Conservation (phyloP, 1,284 basidiomycete species). For the Sphaerobolus stellatus region DNA sequence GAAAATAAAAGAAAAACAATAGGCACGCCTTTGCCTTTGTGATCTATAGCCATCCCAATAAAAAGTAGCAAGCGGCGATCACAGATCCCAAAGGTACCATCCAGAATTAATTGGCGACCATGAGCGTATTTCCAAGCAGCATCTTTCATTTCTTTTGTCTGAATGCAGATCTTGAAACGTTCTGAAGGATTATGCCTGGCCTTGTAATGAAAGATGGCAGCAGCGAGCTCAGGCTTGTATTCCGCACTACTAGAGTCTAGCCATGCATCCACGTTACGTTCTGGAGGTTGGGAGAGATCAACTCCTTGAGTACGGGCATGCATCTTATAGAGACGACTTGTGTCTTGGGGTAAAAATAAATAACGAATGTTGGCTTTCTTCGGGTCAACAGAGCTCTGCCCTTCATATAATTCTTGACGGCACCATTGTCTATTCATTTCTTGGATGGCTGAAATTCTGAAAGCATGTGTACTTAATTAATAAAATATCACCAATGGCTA, state of each 20-base stretch:
- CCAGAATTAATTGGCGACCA: constrained; percentile 32
- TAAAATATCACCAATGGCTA: neutral
- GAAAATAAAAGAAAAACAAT: constrained; percentile 39
- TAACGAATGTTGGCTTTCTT: constrained; percentile 13
- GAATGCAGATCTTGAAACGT: constrained; percentile 29
- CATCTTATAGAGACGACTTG: constrained; percentile 21
- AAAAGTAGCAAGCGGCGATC: constrained; percentile 32
- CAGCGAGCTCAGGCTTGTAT: constrained; percentile 23
- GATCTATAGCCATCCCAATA: constrained; percentile 36
- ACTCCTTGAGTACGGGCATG: constrained; percentile 21
- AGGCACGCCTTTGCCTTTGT: constrained; percentile 27
- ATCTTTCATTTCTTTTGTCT: constrained; percentile 34
- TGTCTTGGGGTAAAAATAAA: constrained; percentile 20
- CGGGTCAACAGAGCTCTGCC: constrained; percentile 15
- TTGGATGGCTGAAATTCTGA: constrained; percentile 18
- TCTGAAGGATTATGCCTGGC: constrained; percentile 17
- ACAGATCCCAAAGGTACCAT: constrained; percentile 41
- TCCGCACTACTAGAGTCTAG: constrained; percentile 19
- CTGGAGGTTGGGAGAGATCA: constrained; percentile 19
- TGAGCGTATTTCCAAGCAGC: constrained; percentile 36
- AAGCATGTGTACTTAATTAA: neutral
- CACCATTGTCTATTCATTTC: constrained; percentile 13
- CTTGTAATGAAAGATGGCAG: constrained; percentile 29
- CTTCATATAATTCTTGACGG: constrained; percentile 9
- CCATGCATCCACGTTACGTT: constrained; percentile 26